Conservation (phyloP, 2,329 filamentous ascomycete genomes). For the Teratosphaeriaceae sp. region DNA sequence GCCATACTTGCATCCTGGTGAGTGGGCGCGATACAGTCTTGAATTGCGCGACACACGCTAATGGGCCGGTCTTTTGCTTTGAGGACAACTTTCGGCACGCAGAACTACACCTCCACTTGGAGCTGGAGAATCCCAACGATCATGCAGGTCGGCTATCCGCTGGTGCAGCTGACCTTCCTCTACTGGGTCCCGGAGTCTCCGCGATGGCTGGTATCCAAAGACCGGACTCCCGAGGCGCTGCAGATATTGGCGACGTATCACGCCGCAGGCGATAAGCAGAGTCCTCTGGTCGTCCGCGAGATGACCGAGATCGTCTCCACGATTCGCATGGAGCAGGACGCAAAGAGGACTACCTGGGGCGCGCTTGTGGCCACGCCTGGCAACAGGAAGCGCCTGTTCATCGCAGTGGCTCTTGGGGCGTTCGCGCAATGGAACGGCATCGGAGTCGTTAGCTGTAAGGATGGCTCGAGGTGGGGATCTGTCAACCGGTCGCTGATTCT, state of each 20-base stretch:
- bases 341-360: conserved; percentile 6
- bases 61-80: no score
- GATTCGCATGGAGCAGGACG: conserved; percentile 10
- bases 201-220: conserved; percentile 56
- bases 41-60: no score
- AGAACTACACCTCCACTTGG: conserved; percentile 13
- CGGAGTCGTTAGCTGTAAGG: conserved; percentile 23
- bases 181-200: conserved; percentile 50
- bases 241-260: conserved; percentile 56
- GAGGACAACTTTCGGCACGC: conserved; percentile 7
- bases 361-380: conserved; percentile 9
- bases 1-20: conserved; percentile 15
- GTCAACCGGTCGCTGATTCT: background rate
- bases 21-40: background rate
- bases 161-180: conserved; percentile 54
- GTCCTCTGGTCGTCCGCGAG: conserved; percentile 59
- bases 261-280: conserved; percentile 51
- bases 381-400: conserved; percentile 8
- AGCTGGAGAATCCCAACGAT: conserved; percentile 17
- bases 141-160: conserved; percentile 40
- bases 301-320: conserved; percentile 50
- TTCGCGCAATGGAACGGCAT: conserved; percentile 20
- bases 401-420: conserved; percentile 9
- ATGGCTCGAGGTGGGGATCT: background rate
- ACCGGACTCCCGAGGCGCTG: conserved; percentile 53